Conservation (phyloP, 257 asterid genomes). For the Anisodus acutangulus region DNA sequence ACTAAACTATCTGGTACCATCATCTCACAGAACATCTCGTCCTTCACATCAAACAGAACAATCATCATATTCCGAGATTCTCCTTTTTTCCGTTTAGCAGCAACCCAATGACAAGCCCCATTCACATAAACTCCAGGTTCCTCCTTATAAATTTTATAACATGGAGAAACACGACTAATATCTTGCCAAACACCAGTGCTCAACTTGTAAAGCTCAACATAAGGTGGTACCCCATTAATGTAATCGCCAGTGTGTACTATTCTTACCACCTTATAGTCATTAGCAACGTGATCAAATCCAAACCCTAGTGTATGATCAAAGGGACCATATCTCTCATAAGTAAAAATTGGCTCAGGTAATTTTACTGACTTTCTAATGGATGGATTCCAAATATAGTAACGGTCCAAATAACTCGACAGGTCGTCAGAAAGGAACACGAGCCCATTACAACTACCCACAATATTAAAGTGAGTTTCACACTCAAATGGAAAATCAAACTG, state of each 20-base stretch:
- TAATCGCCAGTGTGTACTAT: not conserved
- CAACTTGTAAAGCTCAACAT: not conserved
- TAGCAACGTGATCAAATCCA: not conserved
- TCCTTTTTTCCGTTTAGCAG: too few species aligned
- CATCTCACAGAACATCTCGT: too few species aligned
- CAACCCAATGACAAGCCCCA: not conserved
- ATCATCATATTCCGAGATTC: too few species aligned
- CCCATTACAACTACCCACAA: not conserved
- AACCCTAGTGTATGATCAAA: not conserved
- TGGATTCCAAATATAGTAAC: not conserved
- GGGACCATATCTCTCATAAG: not conserved
- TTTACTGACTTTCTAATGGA: not conserved
- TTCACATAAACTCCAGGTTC: not conserved
- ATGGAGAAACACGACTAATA: not conserved
- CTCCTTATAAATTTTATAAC: not conserved
- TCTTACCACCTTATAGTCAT: not conserved
- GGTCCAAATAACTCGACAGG: not conserved
- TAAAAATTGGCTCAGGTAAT: not conserved
- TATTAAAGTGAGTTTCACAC: not conserved
- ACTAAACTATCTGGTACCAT: too few species aligned
- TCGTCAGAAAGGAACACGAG: not conserved
- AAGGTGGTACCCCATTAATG: not conserved
- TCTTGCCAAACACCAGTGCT: not conserved
- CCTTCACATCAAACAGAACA: too few species aligned
- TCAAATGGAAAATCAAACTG: not conserved